phyloP scores from a whole-genome alignment of 345 rosid species.

The Barbarea vulgaris region DNA sequence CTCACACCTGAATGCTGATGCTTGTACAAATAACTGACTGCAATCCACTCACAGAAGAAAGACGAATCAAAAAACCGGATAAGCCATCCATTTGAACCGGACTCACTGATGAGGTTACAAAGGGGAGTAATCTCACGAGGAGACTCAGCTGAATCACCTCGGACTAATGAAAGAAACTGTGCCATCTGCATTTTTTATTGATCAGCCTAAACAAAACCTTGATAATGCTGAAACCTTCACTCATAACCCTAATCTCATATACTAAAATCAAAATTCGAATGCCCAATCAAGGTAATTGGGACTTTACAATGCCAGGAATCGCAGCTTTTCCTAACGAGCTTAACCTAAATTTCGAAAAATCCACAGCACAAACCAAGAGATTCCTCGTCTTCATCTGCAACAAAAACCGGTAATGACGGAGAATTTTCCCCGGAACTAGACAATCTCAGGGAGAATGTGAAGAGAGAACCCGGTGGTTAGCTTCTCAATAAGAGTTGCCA shows the following conservation, averaged over 20 bases:
- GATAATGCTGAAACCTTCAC: no score
- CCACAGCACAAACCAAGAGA: background rate
- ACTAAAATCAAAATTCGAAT: background rate
- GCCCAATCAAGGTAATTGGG: background rate
- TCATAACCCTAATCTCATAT: background rate
- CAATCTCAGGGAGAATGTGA: no score
- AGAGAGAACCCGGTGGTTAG: background rate
- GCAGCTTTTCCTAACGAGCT: background rate
- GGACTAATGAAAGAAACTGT: constrained; percentile 77
- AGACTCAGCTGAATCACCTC: constrained; percentile 64
- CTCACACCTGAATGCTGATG: constrained; percentile 91
- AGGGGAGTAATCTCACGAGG: constrained; percentile 88
- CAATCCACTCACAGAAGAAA: constrained; percentile 99
- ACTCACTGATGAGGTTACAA: constrained; percentile 58
- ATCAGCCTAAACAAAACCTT: background rate
- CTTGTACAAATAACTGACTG: constrained; percentile 97
- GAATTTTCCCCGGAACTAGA: background rate
- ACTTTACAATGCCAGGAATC: background rate
- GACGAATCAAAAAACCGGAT: constrained; percentile 95
- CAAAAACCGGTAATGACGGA: background rate
- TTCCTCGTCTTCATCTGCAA: background rate
- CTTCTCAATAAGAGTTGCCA: background rate
- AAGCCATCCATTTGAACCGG: constrained; percentile 96
- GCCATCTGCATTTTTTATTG: constrained; percentile 48
- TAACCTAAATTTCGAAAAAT: background rate